Evolutionary conservation across 257 asterid genomes (phyloP), one percentile per base, ranked within the genome.

Genomic region (Linaria vulgaris): DNA sequence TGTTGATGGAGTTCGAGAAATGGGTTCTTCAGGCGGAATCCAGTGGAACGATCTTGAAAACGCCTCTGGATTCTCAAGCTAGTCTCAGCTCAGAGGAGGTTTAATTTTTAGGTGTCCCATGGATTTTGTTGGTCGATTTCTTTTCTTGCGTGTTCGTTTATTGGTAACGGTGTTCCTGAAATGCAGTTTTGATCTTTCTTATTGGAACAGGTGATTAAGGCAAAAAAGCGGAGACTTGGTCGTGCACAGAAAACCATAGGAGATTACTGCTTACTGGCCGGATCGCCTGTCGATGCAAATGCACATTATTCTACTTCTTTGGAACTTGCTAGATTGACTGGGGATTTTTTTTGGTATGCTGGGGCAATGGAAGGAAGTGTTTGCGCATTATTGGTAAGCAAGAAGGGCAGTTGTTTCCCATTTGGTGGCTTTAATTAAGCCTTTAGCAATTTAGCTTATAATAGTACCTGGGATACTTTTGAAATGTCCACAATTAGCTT

Each of bases 81-180:
- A 88, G 88, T 80, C 95, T 92, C 63, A 85, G 91, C 88, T 92
- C 98, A 75, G 98, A 92, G 96, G 98, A 92, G 98, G 98, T 92
- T 83, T 79, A 82, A 69, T 65, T 83, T 84, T 81, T 86, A 84
- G 98, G 96, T 91, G 89, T 86, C 86, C 87, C 72, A 72, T 47
- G 66, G 56, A 64, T 76, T 74, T 80, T 72, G 12, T 75, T 74
- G 63, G 22, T 38, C 11, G 47, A 54, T 76, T 75, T 62, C 66
- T 47, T 41, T 63, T 68, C 45, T 58, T 27, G 34, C 34, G 50
- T 66, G 43, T 52, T 48, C 34, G 21, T 69, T 27, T 62, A 19
- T 67, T 67, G 63, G 55, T 71, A 74, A 34, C 56, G 52, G 16
- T 8, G 53, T 34, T 61, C 67, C 56, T 23, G 56, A 12, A 6